Evolutionary conservation across 192 early-diverging fungal species (phyloP), one percentile per base, ranked within the genome.

Genomic region (Linnemannia zychae): DNA sequence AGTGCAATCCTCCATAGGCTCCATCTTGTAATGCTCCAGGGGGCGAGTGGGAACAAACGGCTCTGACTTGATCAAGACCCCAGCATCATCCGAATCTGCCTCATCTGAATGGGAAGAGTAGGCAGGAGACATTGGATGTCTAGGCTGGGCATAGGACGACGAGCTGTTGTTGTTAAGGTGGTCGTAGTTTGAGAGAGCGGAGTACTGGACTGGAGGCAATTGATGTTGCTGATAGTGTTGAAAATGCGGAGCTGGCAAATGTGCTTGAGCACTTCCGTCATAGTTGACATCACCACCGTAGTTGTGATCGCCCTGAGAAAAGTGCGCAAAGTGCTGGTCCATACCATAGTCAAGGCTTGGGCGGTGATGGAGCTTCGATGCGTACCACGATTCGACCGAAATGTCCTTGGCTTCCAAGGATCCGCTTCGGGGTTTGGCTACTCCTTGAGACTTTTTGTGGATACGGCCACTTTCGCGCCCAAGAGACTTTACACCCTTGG

Each of bases 331-430:
- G 34, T 74, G 67, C 33, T 75, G 76, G 11, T 84, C 82, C 31
- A 84, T 53, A 40, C 77, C 77, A 67, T 49, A 85, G 49, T 85
- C 83, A 18, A 85, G 77, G 40, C 83, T 85, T 2, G 83, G 66
- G 20, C 83, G 77, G 60, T 85, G 83, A 68, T 85, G 83, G 47
- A 85, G 63, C 33, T 76, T 85, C 63, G 83, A 85, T 4, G 77
- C 78, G 63, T 85, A 85, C 77, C 78, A 85, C 0, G 83, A 76
- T 50, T 85, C 83, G 4, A 48, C 22, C 0, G 57, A 36, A 7
- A 44, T 65, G 12, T 57, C 47, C 18, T 38, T 28, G 18, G 82
- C 53, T 28, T 75, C 82, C 34, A 84, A 50, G 0, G 82, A 84
- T 20, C 82, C 82, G 18, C 76, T 34, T 36, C 82, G 82, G 28